Evolutionary conservation across 305 asterid genomes (phyloP), one percentile per base, ranked within the genome.

Genomic region (Andrographis paniculata): DNA sequence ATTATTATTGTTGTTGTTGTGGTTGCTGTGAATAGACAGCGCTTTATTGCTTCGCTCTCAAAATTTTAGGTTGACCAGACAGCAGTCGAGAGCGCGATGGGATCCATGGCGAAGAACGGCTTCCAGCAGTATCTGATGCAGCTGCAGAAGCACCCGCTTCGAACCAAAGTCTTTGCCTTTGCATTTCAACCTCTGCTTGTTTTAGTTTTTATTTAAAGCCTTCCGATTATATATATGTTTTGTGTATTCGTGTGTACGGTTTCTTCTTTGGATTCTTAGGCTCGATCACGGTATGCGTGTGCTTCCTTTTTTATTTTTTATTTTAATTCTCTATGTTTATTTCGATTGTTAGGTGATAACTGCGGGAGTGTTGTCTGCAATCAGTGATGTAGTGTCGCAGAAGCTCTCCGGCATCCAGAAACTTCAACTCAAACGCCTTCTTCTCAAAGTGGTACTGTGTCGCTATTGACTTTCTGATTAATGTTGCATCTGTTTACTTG

Each of bases 351-450:
- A 75, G 83, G 51, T 71, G 66, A 61, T 76, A 48, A 76, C 80
- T 5, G 80, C 80, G 1, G 80, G 84, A 22, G 64, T 64, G 18
- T 42, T 76, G 56, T 72, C 84, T 18, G 84, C 80, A 35, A 50
- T 62, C 22, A 72, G 80, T 54, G 84, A 76, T 48, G 47, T 69
- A 33, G 77, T 40, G 35, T 72, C 84, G 9, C 84, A 76, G 55
- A 76, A 76, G 75, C 84, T 76, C 19, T 35, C 77, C 14, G 84
- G 77, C 42, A 61, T 76, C 66, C 80, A 53, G 56, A 76, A 64
- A 36, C 62, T 72, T 61, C 75, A 76, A 40, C 64, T 69, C 54
- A 76, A 64, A 61, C 75, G 84, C 54, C 79, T 76, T 57, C 79
- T 76, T 55, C 77, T 76, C 52, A 76, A 76, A 76, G 84, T 76